A percentile compares a stretch with the other conserved stretches of the same genome.
Conservation (phyloP, 768 basidiomycete species). For the Boletus fagicola region DNA sequence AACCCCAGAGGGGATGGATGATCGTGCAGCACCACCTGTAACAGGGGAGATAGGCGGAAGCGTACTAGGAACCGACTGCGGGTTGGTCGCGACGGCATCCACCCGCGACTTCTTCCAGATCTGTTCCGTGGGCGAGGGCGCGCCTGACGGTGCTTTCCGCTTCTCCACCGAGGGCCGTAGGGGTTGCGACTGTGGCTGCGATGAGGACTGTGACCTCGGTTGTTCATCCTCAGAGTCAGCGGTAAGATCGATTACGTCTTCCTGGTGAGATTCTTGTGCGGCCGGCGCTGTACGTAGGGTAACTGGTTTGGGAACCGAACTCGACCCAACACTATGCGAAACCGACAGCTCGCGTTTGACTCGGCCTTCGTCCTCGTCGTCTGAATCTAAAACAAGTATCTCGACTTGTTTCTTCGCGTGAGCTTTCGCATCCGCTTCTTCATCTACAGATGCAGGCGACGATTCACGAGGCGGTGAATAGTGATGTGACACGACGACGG, state of each 20-base stretch:
- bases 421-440: slow-evolving; percentile 35
- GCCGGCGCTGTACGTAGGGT: slow-evolving; percentile 14
- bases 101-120: slow-evolving; percentile 70
- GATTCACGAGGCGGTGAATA: slow-evolving; percentile 30
- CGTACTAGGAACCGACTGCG: slow-evolving; percentile 9
- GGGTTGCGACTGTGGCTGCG: slow-evolving; percentile 33
- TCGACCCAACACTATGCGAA: slow-evolving; percentile 51
- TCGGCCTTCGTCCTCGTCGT: slow-evolving; percentile 72
- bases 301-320: slow-evolving; percentile 30
- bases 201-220: slow-evolving; percentile 26
- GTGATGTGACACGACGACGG: slow-evolving; percentile 29
- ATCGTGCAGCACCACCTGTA: slow-evolving; percentile 7
- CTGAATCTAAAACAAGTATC: slow-evolving; percentile 68
- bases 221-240: slow-evolving; percentile 77
- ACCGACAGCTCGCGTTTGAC: slow-evolving; percentile 77
- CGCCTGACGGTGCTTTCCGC: slow-evolving; percentile 55
- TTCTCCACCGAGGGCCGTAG: slow-evolving; percentile 43
- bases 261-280: slow-evolving; percentile 33
- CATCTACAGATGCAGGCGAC: slow-evolving; percentile 30
- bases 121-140: slow-evolving; percentile 56
- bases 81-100: slow-evolving; percentile 22
- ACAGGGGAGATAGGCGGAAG: slow-evolving; percentile 30
- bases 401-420: slow-evolving; percentile 52
- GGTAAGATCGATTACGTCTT: slow-evolving; percentile 81
- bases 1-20: slow-evolving; percentile 14